Evolutionary conservation across 1,284 basidiomycete species (phyloP), one percentile per base, ranked within the genome.

Genomic region (Ganoderma boninense): DNA sequence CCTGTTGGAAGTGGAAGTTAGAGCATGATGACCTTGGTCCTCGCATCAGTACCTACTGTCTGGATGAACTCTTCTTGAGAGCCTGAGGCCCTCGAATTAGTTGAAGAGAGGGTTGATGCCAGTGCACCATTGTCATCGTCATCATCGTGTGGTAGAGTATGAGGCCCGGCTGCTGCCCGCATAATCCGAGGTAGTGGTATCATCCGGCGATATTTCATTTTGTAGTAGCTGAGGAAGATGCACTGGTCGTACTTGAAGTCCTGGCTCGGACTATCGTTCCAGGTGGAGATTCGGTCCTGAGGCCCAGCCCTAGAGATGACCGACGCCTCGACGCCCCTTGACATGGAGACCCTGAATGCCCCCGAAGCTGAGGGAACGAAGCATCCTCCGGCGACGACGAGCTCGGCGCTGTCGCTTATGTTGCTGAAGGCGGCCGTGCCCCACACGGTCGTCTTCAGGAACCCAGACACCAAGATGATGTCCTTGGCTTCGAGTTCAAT

Each of bases 361-460:
- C 66, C 66, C 6, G 62, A 57, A 4, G 42, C 61, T 0, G 62
- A 46, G 7, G 61, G 67, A 3, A 64, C 62, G 8, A 64, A 64
- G 40, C 67, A 59, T 6, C 67, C 63, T 18, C 67, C 62, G 0
- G 29, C 13, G 43, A 68, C 46, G 42, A 52, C 2, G 2, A 68
- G 46, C 38, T 64, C 62, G 7, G 44, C 23, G 13, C 23, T 54
- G 4, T 63, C 56, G 20, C 46, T 62, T 38, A 16, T 54, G 44
- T 23, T 23, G 26, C 29, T 18, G 29, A 69, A 62, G 16, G 74
- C 68, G 1, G 70, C 71, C 20, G 65, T 67, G 4, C 69, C 68
- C 72, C 72, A 75, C 5, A 67, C 66, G 6, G 69, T 62, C n/a
- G 73, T 73, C 61, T 75, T 75, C 7, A 67, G 66, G 32, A 65